Evolutionary conservation across 1,139 yeast genomes (phyloP), one percentile per base, ranked within the genome.

Genomic region (Protomyces inouyei): DNA sequence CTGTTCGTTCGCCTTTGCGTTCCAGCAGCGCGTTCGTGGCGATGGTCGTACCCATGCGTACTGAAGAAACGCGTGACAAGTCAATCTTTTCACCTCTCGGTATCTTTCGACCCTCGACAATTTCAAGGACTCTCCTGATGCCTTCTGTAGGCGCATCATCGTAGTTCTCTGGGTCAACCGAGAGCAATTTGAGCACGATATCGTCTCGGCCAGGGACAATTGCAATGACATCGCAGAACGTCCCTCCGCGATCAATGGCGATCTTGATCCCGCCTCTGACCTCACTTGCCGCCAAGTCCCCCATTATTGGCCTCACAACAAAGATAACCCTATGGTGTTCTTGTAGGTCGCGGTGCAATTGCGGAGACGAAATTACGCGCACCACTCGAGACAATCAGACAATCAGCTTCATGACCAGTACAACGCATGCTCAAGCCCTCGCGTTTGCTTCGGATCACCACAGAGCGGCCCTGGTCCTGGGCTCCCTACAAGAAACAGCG

Each of bases 141-240:
- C 96, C 97, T 76, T 91, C 97, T 16, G 92, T 80, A 3, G 96
- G 96, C 0, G 97, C 96, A 78, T 92, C 97, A 3, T 79, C 77
- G 73, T 92, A 91, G 76, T 91, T 91, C 54, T 81, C 78, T 0
- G 97, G 96, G 73, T 92, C 97, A 6, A 87, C 96, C 0, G 96
- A 89, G 36, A 92, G 78, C 52, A 91, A 76, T 74, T 91, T 91
- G 66, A 85, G 80, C 4, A 86, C 85, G 37, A 82, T 79, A 69
- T 83, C 85, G 64, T 72, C 57, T 71, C 74, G 23, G 75, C 79
- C 52, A 76, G 75, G 25, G 79, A 79, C 52, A 76, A 78, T 67
- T 73, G 85, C 81, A 67, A 83, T 73, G 73, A 91, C 83, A 73
- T 90, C 97, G 5, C 96, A 89, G 76, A 90, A 90, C 0, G 97